Conservation (phyloP, 371 early-diverging fungal genomes). For the Batrachochytrium dendrobatidis region DNA sequence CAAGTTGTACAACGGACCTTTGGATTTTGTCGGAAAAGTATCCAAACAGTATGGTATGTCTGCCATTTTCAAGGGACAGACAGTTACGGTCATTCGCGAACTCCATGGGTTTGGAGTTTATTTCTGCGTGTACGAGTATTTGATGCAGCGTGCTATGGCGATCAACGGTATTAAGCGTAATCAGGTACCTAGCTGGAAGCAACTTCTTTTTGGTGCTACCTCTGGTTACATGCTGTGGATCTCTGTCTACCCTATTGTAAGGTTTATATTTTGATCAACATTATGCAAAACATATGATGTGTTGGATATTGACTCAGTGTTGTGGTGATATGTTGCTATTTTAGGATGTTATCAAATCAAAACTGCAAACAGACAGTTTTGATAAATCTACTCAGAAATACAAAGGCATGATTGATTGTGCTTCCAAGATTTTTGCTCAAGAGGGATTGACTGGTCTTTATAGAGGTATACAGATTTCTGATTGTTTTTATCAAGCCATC, state of each 20-base stretch:
- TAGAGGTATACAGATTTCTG: conserved; percentile 25
- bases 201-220: conserved; percentile 40
- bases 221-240: conserved; percentile 46
- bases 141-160: conserved; percentile 38
- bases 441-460: conserved; percentile 45
- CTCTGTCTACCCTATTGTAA: conserved; percentile 37
- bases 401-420: conserved; percentile 35
- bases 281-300: not conserved
- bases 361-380: conserved; percentile 46
- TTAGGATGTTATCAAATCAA: conserved; percentile 43
- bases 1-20: conserved; percentile 32
- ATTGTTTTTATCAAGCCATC: not conserved
- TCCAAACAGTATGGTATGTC: conserved; percentile 29
- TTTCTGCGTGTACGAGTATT: conserved; percentile 40
- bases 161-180: conserved; percentile 20
- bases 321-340: conserved; percentile 3
- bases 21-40: conserved; percentile 39
- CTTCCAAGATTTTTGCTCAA: conserved; percentile 28
- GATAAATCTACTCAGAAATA: conserved; percentile 27
- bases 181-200: conserved; percentile 36
- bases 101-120: conserved; percentile 32
- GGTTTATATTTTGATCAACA: conserved; percentile 6
- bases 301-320: not conserved
- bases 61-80: conserved; percentile 48
- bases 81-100: conserved; percentile 44